A percentile compares a stretch with the other conserved stretches of the same genome.
phyloP scores from a whole-genome alignment of 2,329 filamentous ascomycete genomes.

The Colletotrichum cordylinicola region DNA sequence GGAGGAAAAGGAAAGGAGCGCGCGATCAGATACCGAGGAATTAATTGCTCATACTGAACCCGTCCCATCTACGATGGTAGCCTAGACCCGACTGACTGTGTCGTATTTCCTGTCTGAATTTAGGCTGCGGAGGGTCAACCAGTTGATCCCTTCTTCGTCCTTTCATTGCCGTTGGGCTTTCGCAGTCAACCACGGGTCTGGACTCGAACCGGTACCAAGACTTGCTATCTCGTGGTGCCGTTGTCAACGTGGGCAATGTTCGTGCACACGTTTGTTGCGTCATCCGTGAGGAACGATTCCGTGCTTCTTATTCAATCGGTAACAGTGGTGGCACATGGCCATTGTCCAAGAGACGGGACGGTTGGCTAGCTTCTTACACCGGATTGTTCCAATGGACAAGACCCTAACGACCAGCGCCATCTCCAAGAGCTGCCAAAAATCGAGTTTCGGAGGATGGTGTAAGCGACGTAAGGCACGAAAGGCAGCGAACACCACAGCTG shows the following conservation, averaged over 20 bases:
- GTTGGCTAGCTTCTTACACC: not conserved
- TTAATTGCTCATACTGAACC: not conserved
- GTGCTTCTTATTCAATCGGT: not conserved
- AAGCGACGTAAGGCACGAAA: not conserved
- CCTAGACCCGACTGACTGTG: not conserved
- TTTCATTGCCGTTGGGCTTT: not conserved
- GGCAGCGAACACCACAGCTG: not conserved
- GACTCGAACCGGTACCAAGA: not conserved
- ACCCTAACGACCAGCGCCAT: not conserved
- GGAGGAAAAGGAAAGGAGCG: not conserved
- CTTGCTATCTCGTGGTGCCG: not conserved
- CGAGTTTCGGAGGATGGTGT: not conserved
- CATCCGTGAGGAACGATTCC: not conserved
- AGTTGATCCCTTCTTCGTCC: not conserved
- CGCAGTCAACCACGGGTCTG: not conserved
- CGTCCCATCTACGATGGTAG: not conserved
- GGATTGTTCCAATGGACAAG: not conserved
- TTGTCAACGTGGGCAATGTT: not conserved
- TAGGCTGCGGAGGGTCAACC: not conserved
- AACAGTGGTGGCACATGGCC: not conserved
- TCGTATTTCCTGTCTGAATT: not conserved
- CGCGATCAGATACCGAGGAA: not conserved
- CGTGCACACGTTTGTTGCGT: not conserved
- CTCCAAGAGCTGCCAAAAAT: not conserved
- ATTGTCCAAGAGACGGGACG: not conserved